A percentile compares a stretch with the other conserved stretches of the same genome.
phyloP scores from a whole-genome alignment of 257 asterid genomes.

The Leonotis leonurus region DNA sequence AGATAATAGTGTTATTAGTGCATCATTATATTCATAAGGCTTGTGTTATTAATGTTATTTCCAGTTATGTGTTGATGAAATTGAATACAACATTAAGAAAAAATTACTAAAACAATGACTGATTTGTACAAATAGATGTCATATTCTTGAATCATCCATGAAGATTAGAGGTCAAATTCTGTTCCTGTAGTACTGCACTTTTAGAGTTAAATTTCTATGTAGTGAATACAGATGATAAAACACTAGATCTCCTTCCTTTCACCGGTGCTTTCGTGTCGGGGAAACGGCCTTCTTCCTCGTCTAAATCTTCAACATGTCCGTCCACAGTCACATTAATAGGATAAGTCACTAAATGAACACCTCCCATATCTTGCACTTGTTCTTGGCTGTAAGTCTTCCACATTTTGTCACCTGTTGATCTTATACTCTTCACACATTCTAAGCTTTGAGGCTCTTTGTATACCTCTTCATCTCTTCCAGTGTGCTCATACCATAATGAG shows the following conservation, averaged over 20 bases:
- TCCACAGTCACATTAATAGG: conserved; percentile 47
- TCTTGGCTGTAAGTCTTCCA: conserved; percentile 62
- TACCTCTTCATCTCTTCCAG: conserved; percentile 40
- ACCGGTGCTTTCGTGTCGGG: conserved; percentile 62
- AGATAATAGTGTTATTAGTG: background rate
- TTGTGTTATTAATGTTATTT: background rate
- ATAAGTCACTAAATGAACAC: conserved; percentile 62
- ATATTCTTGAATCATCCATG: background rate
- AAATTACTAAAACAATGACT: background rate
- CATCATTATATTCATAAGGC: background rate
- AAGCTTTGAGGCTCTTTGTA: conserved; percentile 52
- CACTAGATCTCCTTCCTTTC: conserved; percentile 60
- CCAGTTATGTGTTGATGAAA: background rate
- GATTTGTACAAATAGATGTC: background rate
- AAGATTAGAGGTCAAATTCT: background rate
- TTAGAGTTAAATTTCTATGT: conserved; percentile 33
- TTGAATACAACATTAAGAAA: background rate
- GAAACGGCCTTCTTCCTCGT: conserved; percentile 32
- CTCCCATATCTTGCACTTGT: conserved; percentile 64
- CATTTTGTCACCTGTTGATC: conserved; percentile 61
- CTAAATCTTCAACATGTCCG: conserved; percentile 55
- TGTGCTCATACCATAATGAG: conserved; percentile 87
- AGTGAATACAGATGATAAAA: conserved; percentile 59
- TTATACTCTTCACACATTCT: conserved; percentile 46
- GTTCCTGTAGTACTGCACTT: background rate